Base-by-base conservation (phyloP, 371 early-diverging fungal genomes). In the Mortierella sp. region DNA sequence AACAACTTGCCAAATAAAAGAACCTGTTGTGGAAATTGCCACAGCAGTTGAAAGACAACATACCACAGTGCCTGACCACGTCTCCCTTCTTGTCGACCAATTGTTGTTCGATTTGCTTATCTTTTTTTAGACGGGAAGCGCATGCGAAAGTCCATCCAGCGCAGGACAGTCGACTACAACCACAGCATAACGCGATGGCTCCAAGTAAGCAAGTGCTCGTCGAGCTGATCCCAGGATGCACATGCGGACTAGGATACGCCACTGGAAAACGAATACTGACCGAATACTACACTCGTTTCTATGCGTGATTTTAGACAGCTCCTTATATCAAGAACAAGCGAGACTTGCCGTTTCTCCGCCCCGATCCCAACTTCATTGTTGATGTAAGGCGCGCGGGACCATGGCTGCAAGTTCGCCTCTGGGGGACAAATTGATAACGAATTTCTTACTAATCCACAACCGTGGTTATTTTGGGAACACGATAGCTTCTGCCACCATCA, bases 121-220 rank as follows among this genome's bases (percentile, higher is more conserved):
- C 26, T 50, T 21, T 34, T 26, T 44, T 26, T 84, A 84, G 97
- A 96, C 81, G 97, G 98, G 72, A 99, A 98, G 88, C 91, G 99
- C 75, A 96, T 98, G 95, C 90, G 99, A 78, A 97, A 97, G 87
- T 96, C 98, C 10, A 95, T 98, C 77, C 98, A 98, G 88, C 90
- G 99, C 78, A 91, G 96, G 69, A 98, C 98, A 0, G 96, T 99
- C 21, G 99, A 99, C 88, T 98, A 97, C 87, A 96, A 97, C 75
- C 95, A 97, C 44, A 93, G 96, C 61, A 89, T 97, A n/a, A 94
- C 96, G 53, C 90, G 94, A 75, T 95, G 95, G 87, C 90, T 95
- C 78, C 94, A 96, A 91, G 95, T 96, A 88, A 50, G 88, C 55
- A 5, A 13, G 13, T 10, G 50, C 16, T 3, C 13, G 9, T 71